phyloP scores from a whole-genome alignment of 345 rosid genomes.

The Populus simonii region DNA sequence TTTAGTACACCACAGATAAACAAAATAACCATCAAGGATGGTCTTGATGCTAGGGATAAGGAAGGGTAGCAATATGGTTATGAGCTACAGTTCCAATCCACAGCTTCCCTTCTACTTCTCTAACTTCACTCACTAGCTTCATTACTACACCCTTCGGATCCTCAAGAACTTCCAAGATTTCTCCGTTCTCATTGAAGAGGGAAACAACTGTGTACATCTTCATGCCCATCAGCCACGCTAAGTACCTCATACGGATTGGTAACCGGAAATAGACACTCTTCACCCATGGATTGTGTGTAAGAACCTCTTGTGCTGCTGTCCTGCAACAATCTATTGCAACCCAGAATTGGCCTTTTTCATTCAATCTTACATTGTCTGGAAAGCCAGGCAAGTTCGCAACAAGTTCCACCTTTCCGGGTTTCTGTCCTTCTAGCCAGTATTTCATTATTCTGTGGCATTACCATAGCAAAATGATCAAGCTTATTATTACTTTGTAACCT shows the following conservation, averaged over 20 bases:
- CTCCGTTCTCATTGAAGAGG: constrained; percentile 53
- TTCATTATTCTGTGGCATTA: constrained; percentile 59
- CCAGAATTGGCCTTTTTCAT: constrained; percentile 83
- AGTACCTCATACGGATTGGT: constrained; percentile 57
- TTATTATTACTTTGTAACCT: background rate
- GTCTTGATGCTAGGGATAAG: constrained; percentile 42
- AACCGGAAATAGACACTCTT: constrained; percentile 69
- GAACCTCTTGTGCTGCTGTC: constrained; percentile 74
- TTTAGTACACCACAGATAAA: background rate
- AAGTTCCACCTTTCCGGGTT: constrained; percentile 39
- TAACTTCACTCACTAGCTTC: constrained; percentile 93
- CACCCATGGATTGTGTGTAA: constrained; percentile 76
- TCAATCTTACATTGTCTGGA: constrained; percentile 85
- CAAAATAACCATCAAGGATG: background rate
- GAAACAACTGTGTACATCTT: constrained; percentile 84
- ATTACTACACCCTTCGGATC: constrained; percentile 79
- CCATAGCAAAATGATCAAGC: background rate
- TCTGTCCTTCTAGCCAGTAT: constrained; percentile 87
- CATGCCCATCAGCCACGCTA: constrained; percentile 88
- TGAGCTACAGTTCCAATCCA: constrained; percentile 99
- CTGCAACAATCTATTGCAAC: constrained; percentile 96
- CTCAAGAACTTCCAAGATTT: constrained; percentile 77
- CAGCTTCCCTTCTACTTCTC: constrained; percentile 73
- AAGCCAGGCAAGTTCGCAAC: constrained; percentile 82
- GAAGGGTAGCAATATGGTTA: constrained; percentile 80